phyloP scores from a whole-genome alignment of 2,329 filamentous ascomycete species.

The Pleoardoris graminearum region DNA sequence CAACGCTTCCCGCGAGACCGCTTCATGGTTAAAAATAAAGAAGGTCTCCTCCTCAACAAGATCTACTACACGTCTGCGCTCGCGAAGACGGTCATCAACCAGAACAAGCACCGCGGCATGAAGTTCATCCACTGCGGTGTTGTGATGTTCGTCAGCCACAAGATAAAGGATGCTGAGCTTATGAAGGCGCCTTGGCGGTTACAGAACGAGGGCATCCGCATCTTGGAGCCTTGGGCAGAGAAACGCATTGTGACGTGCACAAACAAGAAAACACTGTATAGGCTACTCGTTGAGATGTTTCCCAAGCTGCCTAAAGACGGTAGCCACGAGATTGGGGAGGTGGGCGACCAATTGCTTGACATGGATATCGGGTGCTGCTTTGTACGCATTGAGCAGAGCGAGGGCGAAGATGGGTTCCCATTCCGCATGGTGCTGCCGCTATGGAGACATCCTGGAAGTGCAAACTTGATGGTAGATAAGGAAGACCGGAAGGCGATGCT shows the following conservation, averaged over 20 bases:
- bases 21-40: conserved; percentile 94
- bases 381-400: conserved; percentile 77
- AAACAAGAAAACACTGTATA: conserved; percentile 77
- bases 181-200: conserved; percentile 91
- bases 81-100: conserved; percentile 78
- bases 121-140: conserved; percentile 97
- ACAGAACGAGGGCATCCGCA: conserved; percentile 89
- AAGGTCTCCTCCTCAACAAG: conserved; percentile 85
- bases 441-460: conserved; percentile 88
- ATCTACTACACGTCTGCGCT: conserved; percentile 94
- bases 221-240: conserved; percentile 88
- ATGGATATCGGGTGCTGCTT: conserved; percentile 91
- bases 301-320: conserved; percentile 77
- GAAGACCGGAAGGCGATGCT: conserved; percentile 93
- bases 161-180: conserved; percentile 94
- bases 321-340: conserved; percentile 79
- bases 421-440: conserved; percentile 89
- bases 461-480: conserved; percentile 98
- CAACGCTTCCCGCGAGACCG: conserved; percentile 83
- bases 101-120: conserved; percentile 88
- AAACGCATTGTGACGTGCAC: conserved; percentile 75
- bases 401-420: conserved; percentile 61
- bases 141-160: conserved; percentile 75
- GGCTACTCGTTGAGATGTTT: conserved; percentile 94
- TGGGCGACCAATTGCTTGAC: conserved; percentile 77